Conservation (phyloP, 1,284 basidiomycete genomes). For the Tilletiaria anomala region DNA sequence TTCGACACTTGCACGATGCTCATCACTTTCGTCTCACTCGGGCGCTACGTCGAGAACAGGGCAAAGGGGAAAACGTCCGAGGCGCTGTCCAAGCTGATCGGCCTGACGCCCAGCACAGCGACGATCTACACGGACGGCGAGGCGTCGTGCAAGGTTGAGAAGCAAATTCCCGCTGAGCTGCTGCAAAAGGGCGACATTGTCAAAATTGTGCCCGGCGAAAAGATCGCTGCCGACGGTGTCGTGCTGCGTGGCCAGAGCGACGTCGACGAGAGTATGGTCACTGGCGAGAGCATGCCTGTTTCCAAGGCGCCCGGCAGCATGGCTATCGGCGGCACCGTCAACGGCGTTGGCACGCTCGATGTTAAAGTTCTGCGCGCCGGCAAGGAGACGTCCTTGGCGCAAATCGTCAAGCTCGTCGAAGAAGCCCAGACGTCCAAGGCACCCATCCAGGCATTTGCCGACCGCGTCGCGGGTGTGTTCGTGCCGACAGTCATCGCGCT, state of each 20-base stretch:
- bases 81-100: constrained; percentile 88
- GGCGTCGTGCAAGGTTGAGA: constrained; percentile 53
- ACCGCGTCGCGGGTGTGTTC: constrained; percentile 84
- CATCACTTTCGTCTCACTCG: constrained; percentile 89
- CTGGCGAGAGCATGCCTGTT: constrained; percentile 85
- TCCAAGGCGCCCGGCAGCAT: constrained; percentile 64
- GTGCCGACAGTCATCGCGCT: constrained; percentile 81
- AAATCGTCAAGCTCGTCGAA: constrained; percentile 92
- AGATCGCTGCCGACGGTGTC: constrained; percentile 85
- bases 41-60: constrained; percentile 85
- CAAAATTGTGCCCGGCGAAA: constrained; percentile 90
- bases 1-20: constrained; percentile 99
- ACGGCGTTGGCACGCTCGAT: constrained; percentile 86
- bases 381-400: constrained; percentile 83
- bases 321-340: constrained; percentile 94
- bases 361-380: constrained; percentile 89
- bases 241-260: constrained; percentile 71
- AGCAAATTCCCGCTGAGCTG: constrained; percentile 82
- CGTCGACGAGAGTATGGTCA: constrained; percentile 92
- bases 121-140: constrained; percentile 62
- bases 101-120: constrained; percentile 82
- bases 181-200: constrained; percentile 85
- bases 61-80: constrained; percentile 95
- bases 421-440: constrained; percentile 96
- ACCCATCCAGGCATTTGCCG: constrained; percentile 93